Percentiles rank a stretch among this genome's conserved stretches.
These are phyloP conservation scores for Tetradesmus lagerheimii DNA, from an alignment of 139 green algal genomes.

Conservation along the genomic window DNA sequence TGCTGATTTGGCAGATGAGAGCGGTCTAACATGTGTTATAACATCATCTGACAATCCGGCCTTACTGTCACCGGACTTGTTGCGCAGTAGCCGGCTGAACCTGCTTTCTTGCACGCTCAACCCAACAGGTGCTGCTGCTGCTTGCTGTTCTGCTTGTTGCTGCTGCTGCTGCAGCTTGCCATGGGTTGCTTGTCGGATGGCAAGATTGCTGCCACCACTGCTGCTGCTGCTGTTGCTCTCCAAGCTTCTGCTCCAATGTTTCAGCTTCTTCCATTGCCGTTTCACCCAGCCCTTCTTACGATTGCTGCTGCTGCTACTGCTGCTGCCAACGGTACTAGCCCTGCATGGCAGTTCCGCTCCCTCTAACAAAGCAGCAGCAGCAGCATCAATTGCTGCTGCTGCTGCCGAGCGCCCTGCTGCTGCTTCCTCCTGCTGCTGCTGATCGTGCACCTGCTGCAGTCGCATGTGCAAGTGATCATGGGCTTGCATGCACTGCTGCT, in stretches of 20 bases:
- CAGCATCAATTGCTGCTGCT: background rate
- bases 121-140: background rate
- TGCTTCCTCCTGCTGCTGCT: background rate
- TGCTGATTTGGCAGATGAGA: background rate
- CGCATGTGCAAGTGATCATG: background rate
- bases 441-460: background rate
- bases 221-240: background rate
- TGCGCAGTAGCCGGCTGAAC: background rate
- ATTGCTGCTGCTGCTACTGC: constrained; percentile 11
- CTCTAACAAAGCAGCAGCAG: background rate
- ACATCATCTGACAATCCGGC: background rate
- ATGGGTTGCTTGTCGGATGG: background rate
- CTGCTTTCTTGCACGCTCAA: too few relatives aligned
- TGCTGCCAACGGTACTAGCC: background rate
- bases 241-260: background rate
- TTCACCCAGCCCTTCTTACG: background rate
- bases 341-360: background rate
- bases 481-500: background rate
- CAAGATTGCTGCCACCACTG: background rate
- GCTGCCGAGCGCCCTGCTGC: background rate
- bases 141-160: background rate
- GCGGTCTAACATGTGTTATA: background rate
- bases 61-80: background rate
- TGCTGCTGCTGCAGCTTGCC: background rate
- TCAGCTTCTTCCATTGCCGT: background rate